Conservation (phyloP, 1,284 basidiomycete genomes). For the Wolfiporia cocos region DNA sequence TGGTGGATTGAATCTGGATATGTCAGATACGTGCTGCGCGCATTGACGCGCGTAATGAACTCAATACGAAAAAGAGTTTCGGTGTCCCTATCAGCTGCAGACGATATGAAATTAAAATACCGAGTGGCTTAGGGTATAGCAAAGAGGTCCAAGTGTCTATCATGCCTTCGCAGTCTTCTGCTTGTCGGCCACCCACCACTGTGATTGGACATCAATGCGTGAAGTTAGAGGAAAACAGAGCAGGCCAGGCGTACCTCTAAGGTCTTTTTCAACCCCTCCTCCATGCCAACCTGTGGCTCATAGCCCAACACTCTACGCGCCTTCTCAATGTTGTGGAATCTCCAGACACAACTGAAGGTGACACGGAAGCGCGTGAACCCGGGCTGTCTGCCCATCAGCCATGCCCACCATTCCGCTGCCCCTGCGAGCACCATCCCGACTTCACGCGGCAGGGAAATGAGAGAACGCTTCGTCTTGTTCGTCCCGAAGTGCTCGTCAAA, state of each 20-base stretch:
- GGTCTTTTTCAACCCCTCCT: conserved; percentile 82
- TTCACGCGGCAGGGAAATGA: conserved; percentile 53
- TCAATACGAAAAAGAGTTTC: not conserved
- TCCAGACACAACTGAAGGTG: conserved; percentile 62
- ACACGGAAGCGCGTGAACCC: conserved; percentile 90
- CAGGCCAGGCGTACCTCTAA: conserved; percentile 50
- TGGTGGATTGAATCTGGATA: no score
- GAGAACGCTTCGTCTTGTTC: conserved; percentile 20
- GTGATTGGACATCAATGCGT: no score
- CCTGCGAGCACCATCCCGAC: conserved; percentile 70
- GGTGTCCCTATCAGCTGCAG: no score
- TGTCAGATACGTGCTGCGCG: no score
- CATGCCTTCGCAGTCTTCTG: conserved; percentile 17
- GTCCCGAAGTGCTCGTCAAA: conserved; percentile 47
- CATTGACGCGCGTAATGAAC: not conserved
- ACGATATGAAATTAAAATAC: no score
- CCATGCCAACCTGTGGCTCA: conserved; percentile 84
- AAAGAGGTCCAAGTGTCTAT: no score
- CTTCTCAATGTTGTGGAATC: conserved; percentile 96
- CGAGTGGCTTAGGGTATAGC: not conserved
- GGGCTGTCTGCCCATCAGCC: conserved; percentile 77
- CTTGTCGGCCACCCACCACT: conserved; percentile 20
- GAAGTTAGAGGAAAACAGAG: not conserved
- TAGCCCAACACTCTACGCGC: conserved; percentile 90
- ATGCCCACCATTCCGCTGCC: conserved; percentile 71